Conservation (phyloP, 164 flowering plant species). For the Piper longum region DNA sequence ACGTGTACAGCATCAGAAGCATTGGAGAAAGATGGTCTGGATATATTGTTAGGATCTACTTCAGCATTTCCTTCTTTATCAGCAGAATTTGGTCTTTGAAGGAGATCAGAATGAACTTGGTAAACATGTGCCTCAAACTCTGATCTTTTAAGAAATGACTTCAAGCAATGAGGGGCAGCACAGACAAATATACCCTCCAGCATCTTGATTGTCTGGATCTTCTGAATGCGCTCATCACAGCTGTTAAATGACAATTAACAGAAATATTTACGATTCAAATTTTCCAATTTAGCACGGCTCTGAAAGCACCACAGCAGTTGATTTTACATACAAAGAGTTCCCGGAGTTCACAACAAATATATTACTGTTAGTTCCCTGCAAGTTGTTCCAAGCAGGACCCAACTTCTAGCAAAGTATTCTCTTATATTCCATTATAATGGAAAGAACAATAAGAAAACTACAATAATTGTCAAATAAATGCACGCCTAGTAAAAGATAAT, state of each 20-base stretch:
- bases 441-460: no score
- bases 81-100: conserved; percentile 15
- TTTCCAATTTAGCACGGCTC: background rate
- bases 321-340: no score
- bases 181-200: conserved; percentile 91
- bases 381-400: no score
- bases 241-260: conserved; percentile 12
- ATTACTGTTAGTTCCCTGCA: no score
- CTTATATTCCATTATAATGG: no score
- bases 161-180: conserved; percentile 97
- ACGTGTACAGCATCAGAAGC: background rate
- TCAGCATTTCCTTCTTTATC: background rate
- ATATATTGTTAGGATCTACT: background rate
- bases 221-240: conserved; percentile 91
- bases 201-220: conserved; percentile 91
- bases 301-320: background rate
- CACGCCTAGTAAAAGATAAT: no score
- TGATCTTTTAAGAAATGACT: conserved; percentile 65
- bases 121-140: conserved; percentile 81
- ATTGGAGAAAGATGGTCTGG: background rate
- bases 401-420: no score
- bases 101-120: conserved; percentile 60
- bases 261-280: no score
- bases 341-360: no score
- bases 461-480: no score